These are phyloP conservation scores for Phytophthora boehmeriae DNA, from an alignment of 352 stramenopile species.

Conservation along the genomic window DNA sequence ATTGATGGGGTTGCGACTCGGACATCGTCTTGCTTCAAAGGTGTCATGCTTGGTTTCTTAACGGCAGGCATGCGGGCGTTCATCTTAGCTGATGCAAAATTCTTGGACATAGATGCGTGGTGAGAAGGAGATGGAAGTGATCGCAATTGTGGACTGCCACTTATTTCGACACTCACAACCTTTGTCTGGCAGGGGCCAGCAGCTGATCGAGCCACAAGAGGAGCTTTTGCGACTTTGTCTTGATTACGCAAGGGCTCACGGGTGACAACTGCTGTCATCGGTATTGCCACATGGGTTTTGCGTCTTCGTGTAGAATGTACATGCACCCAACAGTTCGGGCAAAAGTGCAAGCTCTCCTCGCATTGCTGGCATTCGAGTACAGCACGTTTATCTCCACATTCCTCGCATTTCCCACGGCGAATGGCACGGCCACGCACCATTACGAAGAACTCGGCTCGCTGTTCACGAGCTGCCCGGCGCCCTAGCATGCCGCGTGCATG, in stretches of 20 bases:
- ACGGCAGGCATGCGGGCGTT: background rate
- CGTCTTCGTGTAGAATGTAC: conserved; percentile 64
- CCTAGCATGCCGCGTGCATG: conserved; percentile 50
- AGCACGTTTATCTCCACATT: conserved; percentile 69
- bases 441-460: conserved; percentile 67
- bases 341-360: conserved; percentile 74
- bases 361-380: conserved; percentile 74
- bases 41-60: background rate
- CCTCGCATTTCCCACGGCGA: conserved; percentile 71
- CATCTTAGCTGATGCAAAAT: conserved; percentile 1
- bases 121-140: conserved; percentile 17
- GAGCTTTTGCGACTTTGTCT: background rate
- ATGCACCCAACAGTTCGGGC: conserved; percentile 74
- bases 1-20: conserved; percentile 3
- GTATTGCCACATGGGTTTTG: conserved; percentile 65
- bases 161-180: background rate
- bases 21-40: conserved; percentile 3
- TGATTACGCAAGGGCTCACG: conserved; percentile 2
- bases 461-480: conserved; percentile 44
- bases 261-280: conserved; percentile 43
- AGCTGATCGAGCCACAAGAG: background rate
- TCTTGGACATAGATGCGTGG: conserved; percentile 3
- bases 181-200: conserved; percentile 1
- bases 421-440: conserved; percentile 71
- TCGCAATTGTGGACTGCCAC: conserved; percentile 6